Conservation (phyloP, 2,329 filamentous ascomycete species). For the Huntiella savannae region DNA sequence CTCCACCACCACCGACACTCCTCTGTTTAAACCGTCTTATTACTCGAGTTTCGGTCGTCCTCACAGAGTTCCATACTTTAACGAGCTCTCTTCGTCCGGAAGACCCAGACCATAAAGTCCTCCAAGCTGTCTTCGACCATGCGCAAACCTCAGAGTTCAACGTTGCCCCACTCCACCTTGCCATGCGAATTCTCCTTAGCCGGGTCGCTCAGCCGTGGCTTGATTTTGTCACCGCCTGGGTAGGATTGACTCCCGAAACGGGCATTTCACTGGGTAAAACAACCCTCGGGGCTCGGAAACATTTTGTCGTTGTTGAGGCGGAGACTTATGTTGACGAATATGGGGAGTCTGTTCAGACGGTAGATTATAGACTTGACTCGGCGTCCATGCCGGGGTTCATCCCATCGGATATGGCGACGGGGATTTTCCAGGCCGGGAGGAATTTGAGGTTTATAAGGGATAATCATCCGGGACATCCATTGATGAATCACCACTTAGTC, state of each 20-base stretch:
- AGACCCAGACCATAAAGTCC: constrained; percentile 38
- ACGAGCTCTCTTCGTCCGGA: constrained; percentile 26
- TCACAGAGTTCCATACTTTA: constrained; percentile 32
- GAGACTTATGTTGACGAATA: constrained; percentile 38
- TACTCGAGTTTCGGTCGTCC: constrained; percentile 26
- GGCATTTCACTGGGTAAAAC: constrained; percentile 33
- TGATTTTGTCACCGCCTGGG: constrained; percentile 51
- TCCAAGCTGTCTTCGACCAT: constrained; percentile 42
- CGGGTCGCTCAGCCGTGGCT: constrained; percentile 47
- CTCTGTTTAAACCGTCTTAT: constrained; percentile 33
- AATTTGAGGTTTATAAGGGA: constrained; percentile 54
- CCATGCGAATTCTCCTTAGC: constrained; percentile 48
- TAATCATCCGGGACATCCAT: constrained; percentile 52
- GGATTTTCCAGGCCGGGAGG: constrained; percentile 62
- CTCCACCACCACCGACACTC: constrained; percentile 26
- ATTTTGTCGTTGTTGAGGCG: constrained; percentile 41
- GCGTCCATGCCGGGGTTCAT: constrained; percentile 55
- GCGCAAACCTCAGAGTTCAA: constrained; percentile 45
- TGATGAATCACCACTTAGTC: constrained; percentile 35
- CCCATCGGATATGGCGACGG: constrained; percentile 44
- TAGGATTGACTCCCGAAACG: constrained; percentile 44
- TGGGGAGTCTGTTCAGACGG: constrained; percentile 34
- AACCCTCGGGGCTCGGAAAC: constrained; percentile 25
- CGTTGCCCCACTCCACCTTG: constrained; percentile 38
- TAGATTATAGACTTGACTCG: constrained; percentile 43